Evolutionary conservation across 345 rosid genomes (phyloP).

Genomic region (Corymbia maculata): DNA sequence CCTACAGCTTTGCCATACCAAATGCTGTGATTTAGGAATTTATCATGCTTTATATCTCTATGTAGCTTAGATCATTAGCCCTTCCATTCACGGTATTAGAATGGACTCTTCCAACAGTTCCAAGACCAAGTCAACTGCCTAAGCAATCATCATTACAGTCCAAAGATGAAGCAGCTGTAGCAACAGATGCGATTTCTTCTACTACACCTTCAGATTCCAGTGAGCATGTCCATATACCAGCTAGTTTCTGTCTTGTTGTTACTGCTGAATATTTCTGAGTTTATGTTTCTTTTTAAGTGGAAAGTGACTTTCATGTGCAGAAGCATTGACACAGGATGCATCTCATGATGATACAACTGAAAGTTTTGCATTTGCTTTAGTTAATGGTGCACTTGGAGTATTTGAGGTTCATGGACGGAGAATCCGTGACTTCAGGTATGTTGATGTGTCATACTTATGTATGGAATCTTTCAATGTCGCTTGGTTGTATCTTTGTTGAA

Average conservation of each 20-base stretch:
- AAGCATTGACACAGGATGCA: constrained; percentile 35
- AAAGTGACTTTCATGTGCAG: constrained; percentile 27
- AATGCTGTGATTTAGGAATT: constrained; percentile 11
- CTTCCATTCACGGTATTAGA: constrained; percentile 99
- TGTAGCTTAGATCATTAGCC: constrained; percentile 99
- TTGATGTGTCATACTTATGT: background rate
- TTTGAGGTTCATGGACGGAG: constrained; percentile 96
- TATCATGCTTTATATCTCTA: constrained; percentile 29
- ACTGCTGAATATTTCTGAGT: background rate
- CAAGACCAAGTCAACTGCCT: constrained; percentile 55
- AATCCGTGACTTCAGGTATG: constrained; percentile 89
- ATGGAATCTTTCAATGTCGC: background rate
- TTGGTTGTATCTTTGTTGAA: background rate
- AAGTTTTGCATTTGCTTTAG: constrained; percentile 95
- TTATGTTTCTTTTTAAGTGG: background rate
- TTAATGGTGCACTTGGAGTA: constrained; percentile 98
- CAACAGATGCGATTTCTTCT: constrained; percentile 46
- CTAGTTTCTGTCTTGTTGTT: background rate
- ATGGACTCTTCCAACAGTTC: constrained; percentile 99
- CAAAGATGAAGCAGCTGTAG: constrained; percentile 16
- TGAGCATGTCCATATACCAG: constrained; percentile 23
- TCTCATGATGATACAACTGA: constrained; percentile 71
- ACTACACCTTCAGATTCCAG: constrained; percentile 57
- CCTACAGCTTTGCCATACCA: background rate
- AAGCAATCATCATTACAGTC: constrained; percentile 29